These are phyloP conservation scores for Citropsis articulata DNA, from an alignment of 345 rosid genomes.

Conservation along the genomic window DNA sequence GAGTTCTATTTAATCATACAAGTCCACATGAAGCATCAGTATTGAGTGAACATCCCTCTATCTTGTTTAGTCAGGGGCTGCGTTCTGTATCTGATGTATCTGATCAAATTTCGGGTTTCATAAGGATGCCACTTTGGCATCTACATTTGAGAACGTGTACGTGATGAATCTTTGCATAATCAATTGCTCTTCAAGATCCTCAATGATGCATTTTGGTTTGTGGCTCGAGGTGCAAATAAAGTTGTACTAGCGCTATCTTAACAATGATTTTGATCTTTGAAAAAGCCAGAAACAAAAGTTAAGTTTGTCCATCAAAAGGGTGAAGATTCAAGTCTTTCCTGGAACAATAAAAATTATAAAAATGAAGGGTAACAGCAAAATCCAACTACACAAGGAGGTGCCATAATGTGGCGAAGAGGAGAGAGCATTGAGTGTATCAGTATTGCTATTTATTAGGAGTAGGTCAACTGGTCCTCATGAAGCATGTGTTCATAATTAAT, in stretches of 20 bases:
- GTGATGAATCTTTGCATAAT: neutral
- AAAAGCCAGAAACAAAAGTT: too few relatives aligned
- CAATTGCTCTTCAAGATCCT: too few relatives aligned
- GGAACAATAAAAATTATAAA: neutral
- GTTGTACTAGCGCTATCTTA: neutral
- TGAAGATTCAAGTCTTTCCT: neutral
- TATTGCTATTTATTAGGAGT: neutral
- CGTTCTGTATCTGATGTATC: neutral
- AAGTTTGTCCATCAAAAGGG: too few relatives aligned
- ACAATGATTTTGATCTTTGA: neutral
- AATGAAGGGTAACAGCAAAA: neutral
- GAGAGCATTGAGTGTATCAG: constrained; percentile 24
- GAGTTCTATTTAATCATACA: neutral
- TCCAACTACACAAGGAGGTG: neutral
- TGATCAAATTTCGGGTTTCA: neutral
- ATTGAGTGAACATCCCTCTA: too few relatives aligned
- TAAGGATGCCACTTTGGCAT: neutral
- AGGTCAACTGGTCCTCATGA: neutral
- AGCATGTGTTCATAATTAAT: neutral
- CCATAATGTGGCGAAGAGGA: constrained; percentile 21
- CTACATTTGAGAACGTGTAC: neutral
- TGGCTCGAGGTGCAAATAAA: constrained; percentile 8
- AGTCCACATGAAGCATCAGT: too few relatives aligned
- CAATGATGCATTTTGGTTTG: neutral
- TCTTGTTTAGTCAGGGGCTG: neutral